Conservation (phyloP, 202 grass and related monocot genomes). For the Schoenoplectus tabernaemontani region DNA sequence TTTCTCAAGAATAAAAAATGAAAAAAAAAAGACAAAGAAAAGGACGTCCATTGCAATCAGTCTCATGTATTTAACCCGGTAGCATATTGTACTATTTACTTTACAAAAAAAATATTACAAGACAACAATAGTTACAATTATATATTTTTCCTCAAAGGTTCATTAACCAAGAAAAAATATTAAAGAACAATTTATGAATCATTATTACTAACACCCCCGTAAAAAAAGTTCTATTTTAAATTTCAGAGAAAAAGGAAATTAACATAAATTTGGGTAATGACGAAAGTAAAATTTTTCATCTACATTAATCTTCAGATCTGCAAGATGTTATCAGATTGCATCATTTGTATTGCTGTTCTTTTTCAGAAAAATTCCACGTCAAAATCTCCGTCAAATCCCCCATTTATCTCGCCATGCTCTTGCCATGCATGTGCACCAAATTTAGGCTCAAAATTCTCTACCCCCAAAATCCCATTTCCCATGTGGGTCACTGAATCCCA, state of each 20-base stretch:
- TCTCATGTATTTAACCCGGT: not conserved
- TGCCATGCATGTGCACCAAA: slow-evolving; percentile 29
- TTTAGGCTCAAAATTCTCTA: slow-evolving; percentile 41
- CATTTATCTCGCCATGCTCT: slow-evolving; percentile 29
- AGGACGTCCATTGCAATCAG: not conserved
- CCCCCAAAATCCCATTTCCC: slow-evolving; percentile 14
- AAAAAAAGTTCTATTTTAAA: slow-evolving; percentile 19
- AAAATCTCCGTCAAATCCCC: slow-evolving; percentile 59
- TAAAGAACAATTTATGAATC: not conserved
- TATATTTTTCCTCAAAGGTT: not conserved
- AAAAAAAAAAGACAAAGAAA: slow-evolving; percentile 9
- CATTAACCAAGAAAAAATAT: not conserved
- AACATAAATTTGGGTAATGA: not conserved
- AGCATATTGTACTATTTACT: not conserved
- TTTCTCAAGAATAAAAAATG: slow-evolving; percentile 9
- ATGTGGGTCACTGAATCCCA: slow-evolving; percentile 43
- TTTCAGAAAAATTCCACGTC: slow-evolving; percentile 63
- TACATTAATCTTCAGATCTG: slow-evolving; percentile 17
- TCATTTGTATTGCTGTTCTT: not conserved
- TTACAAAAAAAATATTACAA: not conserved
- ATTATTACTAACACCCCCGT: slow-evolving; percentile 11
- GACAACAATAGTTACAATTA: slow-evolving; percentile 7
- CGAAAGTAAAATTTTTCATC: slow-evolving; percentile 22
- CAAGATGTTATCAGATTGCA: not conserved
- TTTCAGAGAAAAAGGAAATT: not conserved